Percentiles rank a stretch among this genome's conserved stretches.
phyloP scores from a whole-genome alignment of 441 rosid genomes.

The Codiaeum variegatum region DNA sequence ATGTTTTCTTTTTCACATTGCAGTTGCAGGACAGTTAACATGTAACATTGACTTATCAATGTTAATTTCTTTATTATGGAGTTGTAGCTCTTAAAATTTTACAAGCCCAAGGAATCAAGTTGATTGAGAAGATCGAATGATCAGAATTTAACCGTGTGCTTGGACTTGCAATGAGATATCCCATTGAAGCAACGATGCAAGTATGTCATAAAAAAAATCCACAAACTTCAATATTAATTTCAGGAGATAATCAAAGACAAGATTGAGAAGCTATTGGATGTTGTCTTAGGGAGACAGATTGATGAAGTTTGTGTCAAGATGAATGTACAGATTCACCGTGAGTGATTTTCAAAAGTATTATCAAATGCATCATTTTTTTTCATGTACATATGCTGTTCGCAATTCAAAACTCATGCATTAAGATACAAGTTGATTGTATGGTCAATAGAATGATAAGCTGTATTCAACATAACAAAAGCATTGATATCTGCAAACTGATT shows the following conservation, averaged over 20 bases:
- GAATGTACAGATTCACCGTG: background rate
- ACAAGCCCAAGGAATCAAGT: conserved; percentile 69
- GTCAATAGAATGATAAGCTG: background rate
- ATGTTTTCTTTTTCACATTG: background rate
- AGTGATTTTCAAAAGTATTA: too few species aligned
- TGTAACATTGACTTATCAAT: background rate
- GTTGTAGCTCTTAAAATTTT: conserved; percentile 74
- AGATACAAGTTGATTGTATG: background rate
- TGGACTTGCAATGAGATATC: background rate
- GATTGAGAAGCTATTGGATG: background rate
- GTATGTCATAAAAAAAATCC: background rate
- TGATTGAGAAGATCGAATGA: conserved; percentile 60
- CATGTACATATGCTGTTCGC: background rate
- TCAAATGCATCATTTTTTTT: background rate
- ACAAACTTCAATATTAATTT: background rate
- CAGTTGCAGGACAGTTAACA: background rate
- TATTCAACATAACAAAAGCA: background rate
- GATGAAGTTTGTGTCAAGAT: background rate
- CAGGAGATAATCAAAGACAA: background rate
- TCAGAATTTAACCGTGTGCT: background rate
- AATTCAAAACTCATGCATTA: background rate
- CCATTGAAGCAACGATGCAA: background rate
- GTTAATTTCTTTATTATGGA: conserved; percentile 13
- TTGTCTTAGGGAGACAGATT: background rate
- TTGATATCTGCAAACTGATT: too few species aligned